Evolutionary conservation across 2,329 filamentous ascomycete species (phyloP).

Genomic region (Aspergillus floridensis): DNA sequence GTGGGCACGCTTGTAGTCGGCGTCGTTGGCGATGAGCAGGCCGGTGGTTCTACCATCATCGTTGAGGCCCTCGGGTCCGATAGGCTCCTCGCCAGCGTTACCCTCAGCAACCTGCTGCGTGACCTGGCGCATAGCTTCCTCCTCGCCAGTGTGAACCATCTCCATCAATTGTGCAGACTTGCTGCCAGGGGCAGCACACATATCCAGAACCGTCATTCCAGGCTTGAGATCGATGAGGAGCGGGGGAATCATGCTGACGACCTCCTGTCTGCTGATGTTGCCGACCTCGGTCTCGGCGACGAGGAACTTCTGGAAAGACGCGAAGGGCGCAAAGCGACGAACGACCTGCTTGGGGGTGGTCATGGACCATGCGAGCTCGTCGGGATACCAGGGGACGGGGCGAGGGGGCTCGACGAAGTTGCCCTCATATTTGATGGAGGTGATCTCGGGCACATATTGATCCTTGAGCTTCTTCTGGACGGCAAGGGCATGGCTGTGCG

Average conservation of each 20-base stretch:
- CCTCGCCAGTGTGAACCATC: slow-evolving; percentile 89
- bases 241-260: slow-evolving; percentile 98
- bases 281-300: slow-evolving; percentile 96
- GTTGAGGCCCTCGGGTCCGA: slow-evolving; percentile 52
- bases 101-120: slow-evolving; percentile 63
- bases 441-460: slow-evolving; percentile 87
- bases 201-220: slow-evolving; percentile 88
- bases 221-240: slow-evolving; percentile 87
- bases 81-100: slow-evolving; percentile 52
- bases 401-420: slow-evolving; percentile 76
- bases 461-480: slow-evolving; percentile 86
- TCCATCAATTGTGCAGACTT: slow-evolving; percentile 95
- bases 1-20: slow-evolving; percentile 93
- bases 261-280: slow-evolving; percentile 95
- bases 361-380: slow-evolving; percentile 95
- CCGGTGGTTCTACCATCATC: slow-evolving; percentile 89
- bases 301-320: slow-evolving; percentile 94
- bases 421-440: slow-evolving; percentile 79
- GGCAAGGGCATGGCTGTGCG: slow-evolving; percentile 74
- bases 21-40: slow-evolving; percentile 90
- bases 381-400: slow-evolving; percentile 87
- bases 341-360: slow-evolving; percentile 96
- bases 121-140: slow-evolving; percentile 74
- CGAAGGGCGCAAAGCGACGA: slow-evolving; percentile 88
- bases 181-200: slow-evolving; percentile 95